phyloP scores from a whole-genome alignment of 2,329 filamentous ascomycete species.

The Canariomyces notabilis region DNA sequence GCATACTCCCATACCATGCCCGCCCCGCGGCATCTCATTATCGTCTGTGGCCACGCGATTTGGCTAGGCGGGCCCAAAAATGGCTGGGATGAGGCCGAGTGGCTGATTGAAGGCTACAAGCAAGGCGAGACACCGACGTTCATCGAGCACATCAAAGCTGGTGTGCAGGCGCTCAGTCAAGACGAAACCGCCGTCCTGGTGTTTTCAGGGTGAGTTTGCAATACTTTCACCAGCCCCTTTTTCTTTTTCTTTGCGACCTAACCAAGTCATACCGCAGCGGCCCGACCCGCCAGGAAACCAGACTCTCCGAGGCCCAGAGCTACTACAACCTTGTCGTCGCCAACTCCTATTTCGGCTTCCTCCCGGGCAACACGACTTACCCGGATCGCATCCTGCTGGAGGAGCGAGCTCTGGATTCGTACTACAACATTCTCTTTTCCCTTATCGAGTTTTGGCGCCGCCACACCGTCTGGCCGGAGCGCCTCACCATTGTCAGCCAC shows the following conservation, averaged over 20 bases:
- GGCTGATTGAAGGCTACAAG: conserved; percentile 75
- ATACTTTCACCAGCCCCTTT: not conserved
- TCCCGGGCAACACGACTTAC: conserved; percentile 21
- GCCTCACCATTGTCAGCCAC: conserved; percentile 62
- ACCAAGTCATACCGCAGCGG: conserved; percentile 44
- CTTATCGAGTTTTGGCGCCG: conserved; percentile 54
- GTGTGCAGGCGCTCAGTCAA: conserved; percentile 47
- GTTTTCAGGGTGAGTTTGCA: conserved; percentile 63
- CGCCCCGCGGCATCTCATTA: conserved; percentile 53
- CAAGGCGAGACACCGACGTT: conserved; percentile 74
- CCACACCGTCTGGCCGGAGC: conserved; percentile 47
- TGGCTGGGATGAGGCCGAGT: conserved; percentile 55
- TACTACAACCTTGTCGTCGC: conserved; percentile 52
- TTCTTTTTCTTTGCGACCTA: conserved; percentile 4
- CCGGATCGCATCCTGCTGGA: conserved; percentile 53
- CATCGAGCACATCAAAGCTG: conserved; percentile 66
- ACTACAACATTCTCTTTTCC: conserved; percentile 77
- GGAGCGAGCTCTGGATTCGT: conserved; percentile 73
- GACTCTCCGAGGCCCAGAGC: conserved; percentile 56
- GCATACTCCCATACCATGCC: conserved; percentile 20
- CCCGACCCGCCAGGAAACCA: conserved; percentile 54
- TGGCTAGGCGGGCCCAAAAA: conserved; percentile 56
- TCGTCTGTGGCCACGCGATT: conserved; percentile 82
- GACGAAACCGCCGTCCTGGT: conserved; percentile 51
- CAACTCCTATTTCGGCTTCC: conserved; percentile 43